These are phyloP conservation scores for Alternaria arborescens DNA, from an alignment of 2,329 filamentous ascomycete genomes.

Conservation along the genomic window DNA sequence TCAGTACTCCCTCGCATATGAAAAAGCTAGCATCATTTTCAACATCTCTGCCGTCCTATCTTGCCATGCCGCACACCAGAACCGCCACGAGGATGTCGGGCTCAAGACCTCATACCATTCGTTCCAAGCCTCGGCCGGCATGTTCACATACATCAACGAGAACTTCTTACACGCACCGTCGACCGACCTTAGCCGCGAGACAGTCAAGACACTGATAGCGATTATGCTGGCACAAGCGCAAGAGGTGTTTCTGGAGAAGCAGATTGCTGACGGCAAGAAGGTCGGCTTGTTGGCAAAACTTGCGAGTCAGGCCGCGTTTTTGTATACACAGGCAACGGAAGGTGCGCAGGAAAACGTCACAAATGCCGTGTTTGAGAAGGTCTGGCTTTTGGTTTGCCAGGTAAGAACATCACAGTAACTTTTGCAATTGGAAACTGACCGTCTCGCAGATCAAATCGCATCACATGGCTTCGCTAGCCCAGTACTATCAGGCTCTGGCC, in stretches of 20 bases:
- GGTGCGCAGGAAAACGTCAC: conserved; percentile 92
- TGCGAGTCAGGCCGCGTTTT: conserved; percentile 85
- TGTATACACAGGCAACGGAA: conserved; percentile 88
- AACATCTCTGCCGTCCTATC: conserved; percentile 98
- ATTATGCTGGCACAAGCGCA: conserved; percentile 96
- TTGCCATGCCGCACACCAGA: conserved; percentile 92
- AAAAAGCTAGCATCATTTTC: conserved; percentile 99
- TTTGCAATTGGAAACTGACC: conserved; percentile 13
- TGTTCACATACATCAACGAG: conserved; percentile 99
- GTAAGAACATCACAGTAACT: conserved; percentile 55
- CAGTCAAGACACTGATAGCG: conserved; percentile 91
- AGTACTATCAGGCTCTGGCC: conserved; percentile 91
- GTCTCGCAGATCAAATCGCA: conserved; percentile 73
- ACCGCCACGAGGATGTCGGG: conserved; percentile 87
- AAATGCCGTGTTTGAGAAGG: conserved; percentile 91
- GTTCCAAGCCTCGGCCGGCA: conserved; percentile 96
- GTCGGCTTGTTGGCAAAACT: conserved; percentile 90
- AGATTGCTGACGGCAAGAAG: conserved; percentile 92
- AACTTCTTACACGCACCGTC: conserved; percentile 98
- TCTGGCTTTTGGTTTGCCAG: conserved; percentile 86
- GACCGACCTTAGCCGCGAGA: conserved; percentile 93
- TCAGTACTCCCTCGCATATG: conserved; percentile 95
- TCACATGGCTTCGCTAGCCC: conserved; percentile 83
- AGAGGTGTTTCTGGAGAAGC: conserved; percentile 97
- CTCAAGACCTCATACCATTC: conserved; percentile 98